Evolutionary conservation across 2,329 filamentous ascomycete species (phyloP), one percentile per base, ranked within the genome.

Genomic region (Orbilia ellipsospora): DNA sequence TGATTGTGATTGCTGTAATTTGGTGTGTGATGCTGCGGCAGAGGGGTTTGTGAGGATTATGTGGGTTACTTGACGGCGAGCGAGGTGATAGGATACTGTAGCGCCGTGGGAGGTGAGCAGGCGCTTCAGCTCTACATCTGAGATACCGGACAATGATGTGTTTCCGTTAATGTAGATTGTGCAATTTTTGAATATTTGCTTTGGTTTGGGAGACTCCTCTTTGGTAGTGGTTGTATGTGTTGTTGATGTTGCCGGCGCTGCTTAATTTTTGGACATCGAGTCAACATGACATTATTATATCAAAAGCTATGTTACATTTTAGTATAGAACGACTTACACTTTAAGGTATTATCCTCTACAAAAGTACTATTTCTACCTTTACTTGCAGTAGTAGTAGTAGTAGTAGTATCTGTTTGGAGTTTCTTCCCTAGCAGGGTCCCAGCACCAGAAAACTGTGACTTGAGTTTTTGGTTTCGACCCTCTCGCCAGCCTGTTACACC

Each of bases 71-170:
- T 86, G 87, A 44, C 89, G 87, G 52, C 92, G 87, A 8, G 88
- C 90, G 8, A 96, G 87, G 72, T 89, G 86, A 42, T 93, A 86
- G 2, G 92, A 90, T 78, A 92, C 85, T 50, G 83, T 85, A 0
- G 89, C 94, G 18, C 94, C 94, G 80, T 96, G 88, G 68, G 89
- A 85, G 4, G 87, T 88, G 44, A 97, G 86, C 15, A 96, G 82
- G 66, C 90, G 89, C 84, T 95, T 96, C 69, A 97, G 87, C 81
- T 88, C 91, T 83, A 96, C 92, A 82, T 97, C 94, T 13, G 92
- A 96, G 77, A 97, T 87, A 23, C 88, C 82, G 0, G 94, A 93
- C 73, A 89, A 87, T 1, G 93, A 96, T 78, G 91, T 94, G 16
- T 75, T 75, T 75, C 93, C 93, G 82, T 97, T 97, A 82, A 97